Conservation (phyloP, 2,329 filamentous ascomycete genomes). For the Beauveria medogensis region DNA sequence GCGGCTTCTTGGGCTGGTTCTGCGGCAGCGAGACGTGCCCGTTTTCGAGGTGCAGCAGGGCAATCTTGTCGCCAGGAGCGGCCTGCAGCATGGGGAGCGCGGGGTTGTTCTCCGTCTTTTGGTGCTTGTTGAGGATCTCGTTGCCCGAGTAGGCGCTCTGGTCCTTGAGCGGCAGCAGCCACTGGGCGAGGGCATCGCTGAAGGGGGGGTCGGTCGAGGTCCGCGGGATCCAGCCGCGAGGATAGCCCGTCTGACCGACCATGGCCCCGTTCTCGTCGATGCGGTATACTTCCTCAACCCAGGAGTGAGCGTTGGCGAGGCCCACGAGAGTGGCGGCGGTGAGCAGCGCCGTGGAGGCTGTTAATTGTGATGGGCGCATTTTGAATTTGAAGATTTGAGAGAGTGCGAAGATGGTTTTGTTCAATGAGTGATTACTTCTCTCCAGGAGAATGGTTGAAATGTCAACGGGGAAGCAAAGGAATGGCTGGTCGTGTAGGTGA, state of each 20-base stretch:
- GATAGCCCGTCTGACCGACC: constrained; percentile 61
- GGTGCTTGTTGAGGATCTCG: constrained; percentile 40
- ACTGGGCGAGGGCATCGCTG: constrained; percentile 49
- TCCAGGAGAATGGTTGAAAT: background rate
- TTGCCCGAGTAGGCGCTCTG: constrained; percentile 57
- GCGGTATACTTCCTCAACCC: constrained; percentile 69
- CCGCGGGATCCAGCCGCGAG: constrained; percentile 61
- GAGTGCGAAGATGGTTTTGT: too few species aligned
- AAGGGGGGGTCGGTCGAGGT: constrained; percentile 40
- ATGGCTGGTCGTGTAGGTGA: background rate
- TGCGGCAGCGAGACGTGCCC: constrained; percentile 61
- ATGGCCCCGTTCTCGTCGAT: constrained; percentile 69
- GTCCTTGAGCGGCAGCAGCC: constrained; percentile 52
- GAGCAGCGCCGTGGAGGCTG: constrained; percentile 14
- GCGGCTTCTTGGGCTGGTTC: constrained; percentile 49
- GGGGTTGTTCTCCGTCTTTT: constrained; percentile 29
- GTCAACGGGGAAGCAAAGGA: background rate
- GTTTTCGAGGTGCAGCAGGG: constrained; percentile 65
- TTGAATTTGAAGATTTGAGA: background rate
- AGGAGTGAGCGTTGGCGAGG: constrained; percentile 56
- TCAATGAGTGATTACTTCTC: background rate
- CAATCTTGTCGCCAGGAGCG: constrained; percentile 53
- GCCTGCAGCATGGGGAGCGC: constrained; percentile 56
- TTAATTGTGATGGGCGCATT: constrained; percentile 13
- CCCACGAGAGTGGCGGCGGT: constrained; percentile 20